Conservation (phyloP, 2,329 filamentous ascomycete genomes). For the Fusarium devonianum region DNA sequence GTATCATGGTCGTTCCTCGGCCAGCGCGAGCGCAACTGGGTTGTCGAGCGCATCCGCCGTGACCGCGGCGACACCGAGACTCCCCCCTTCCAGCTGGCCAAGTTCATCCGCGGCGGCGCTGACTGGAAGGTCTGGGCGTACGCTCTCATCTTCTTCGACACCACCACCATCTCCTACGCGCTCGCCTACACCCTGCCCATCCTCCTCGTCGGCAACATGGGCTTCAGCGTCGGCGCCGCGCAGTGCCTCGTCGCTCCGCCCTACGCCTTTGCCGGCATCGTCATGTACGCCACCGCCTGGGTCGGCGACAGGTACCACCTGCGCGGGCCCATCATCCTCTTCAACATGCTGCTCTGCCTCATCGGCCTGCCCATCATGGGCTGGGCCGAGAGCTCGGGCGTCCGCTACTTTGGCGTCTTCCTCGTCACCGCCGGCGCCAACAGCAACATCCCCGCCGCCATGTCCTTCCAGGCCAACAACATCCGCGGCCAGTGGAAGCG, state of each 20-base stretch:
- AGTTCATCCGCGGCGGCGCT: constrained; percentile 55
- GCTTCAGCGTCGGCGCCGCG: constrained; percentile 67
- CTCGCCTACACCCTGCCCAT: constrained; percentile 82
- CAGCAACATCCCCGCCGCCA: constrained; percentile 75
- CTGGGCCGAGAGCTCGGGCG: constrained; percentile 62
- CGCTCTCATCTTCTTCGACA: constrained; percentile 67
- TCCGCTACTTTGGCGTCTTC: constrained; percentile 79
- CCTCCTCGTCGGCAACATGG: constrained; percentile 69
- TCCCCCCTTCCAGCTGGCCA: constrained; percentile 58
- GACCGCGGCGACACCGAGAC: constrained; percentile 65
- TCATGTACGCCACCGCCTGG: constrained; percentile 68
- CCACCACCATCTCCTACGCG: constrained; percentile 76
- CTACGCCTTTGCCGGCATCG: constrained; percentile 68
- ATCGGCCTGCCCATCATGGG: constrained; percentile 78
- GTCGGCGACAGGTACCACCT: constrained; percentile 71
- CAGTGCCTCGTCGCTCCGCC: constrained; percentile 78
- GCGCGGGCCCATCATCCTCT: constrained; percentile 70
- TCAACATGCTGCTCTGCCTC: constrained; percentile 71
- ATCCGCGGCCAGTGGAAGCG: constrained; percentile 90
- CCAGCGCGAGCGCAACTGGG: constrained; percentile 58
- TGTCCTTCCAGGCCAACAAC: constrained; percentile 88
- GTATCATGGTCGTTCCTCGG: constrained; percentile 61
- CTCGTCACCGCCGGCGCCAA: constrained; percentile 79
- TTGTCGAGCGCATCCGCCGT: constrained; percentile 60
- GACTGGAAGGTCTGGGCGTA: constrained; percentile 70